These are phyloP conservation scores for Marasmius tenuissimus DNA, from an alignment of 1,284 basidiomycete genomes.

Conservation along the genomic window DNA sequence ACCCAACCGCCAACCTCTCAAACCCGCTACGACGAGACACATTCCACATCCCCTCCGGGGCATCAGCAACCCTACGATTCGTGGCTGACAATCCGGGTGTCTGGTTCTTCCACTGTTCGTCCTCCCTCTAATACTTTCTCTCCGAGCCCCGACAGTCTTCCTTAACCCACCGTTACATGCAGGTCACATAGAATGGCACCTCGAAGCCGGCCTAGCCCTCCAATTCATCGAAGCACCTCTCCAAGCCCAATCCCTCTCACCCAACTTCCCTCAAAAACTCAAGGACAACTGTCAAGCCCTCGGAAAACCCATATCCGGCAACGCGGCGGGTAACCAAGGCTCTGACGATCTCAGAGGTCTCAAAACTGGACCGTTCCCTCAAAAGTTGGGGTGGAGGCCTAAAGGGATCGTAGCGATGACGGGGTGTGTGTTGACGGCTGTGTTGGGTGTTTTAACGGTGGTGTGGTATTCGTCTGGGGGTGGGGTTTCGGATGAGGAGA, in stretches of 20 bases:
- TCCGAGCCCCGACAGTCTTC: neutral
- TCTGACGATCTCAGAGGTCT: constrained; percentile 65
- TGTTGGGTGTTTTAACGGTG: constrained; percentile 79
- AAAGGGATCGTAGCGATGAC: constrained; percentile 84
- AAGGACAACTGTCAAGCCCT: constrained; percentile 73
- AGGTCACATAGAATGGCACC: constrained; percentile 85
- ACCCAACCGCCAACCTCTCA: constrained; percentile 62
- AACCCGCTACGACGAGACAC: constrained; percentile 91
- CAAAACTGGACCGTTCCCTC: constrained; percentile 64
- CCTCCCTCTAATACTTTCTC: neutral
- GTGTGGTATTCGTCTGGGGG: constrained; percentile 78
- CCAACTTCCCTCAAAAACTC: constrained; percentile 50
- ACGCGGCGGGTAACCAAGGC: constrained; percentile 74
- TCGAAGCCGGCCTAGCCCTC: constrained; percentile 77
- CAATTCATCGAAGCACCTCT: constrained; percentile 78
- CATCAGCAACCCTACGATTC: constrained; percentile 66
- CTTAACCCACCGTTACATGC: neutral
- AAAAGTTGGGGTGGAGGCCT: constrained; percentile 76
- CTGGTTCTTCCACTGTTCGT: constrained; percentile 80
- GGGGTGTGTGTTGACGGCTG: constrained; percentile 70
- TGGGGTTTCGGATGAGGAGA: constrained; percentile 72
- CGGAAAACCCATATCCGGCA: constrained; percentile 65
- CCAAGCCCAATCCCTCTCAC: constrained; percentile 48
- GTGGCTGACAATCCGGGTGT: constrained; percentile 82
- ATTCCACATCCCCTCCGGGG: constrained; percentile 59